Conservation (phyloP, 805 yeast genomes). For the Alloascoidea africana region DNA sequence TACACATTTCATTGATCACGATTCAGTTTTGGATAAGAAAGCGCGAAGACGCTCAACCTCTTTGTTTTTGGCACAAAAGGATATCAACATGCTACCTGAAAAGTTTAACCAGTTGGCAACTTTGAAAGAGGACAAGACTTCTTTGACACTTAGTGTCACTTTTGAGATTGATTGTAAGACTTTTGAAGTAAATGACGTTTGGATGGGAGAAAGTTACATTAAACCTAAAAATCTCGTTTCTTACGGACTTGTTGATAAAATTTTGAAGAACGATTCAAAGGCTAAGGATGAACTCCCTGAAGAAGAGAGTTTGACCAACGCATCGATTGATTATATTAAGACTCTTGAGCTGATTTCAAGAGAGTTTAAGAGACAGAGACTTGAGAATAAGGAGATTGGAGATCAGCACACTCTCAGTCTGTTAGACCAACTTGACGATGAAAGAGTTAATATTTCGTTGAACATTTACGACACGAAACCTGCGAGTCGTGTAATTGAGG, state of each 20-base stretch:
- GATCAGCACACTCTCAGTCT: conserved; percentile 33
- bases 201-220: conserved; percentile 56
- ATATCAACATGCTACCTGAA: conserved; percentile 44
- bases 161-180: conserved; percentile 54
- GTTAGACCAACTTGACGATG: conserved; percentile 65
- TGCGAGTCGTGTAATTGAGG: conserved; percentile 44
- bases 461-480: conserved; percentile 47
- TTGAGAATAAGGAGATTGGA: conserved; percentile 28
- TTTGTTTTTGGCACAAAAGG: conserved; percentile 55
- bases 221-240: conserved; percentile 41
- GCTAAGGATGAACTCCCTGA: neutral
- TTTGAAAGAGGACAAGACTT: conserved; percentile 37
- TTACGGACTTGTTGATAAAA: conserved; percentile 38
- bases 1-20: conserved; percentile 44
- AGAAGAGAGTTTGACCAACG: conserved; percentile 17
- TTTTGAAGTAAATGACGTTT: conserved; percentile 52
- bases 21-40: conserved; percentile 56
- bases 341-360: conserved; percentile 39
- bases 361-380: conserved; percentile 39
- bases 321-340: conserved; percentile 23
- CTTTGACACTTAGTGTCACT: conserved; percentile 48
- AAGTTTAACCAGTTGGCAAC: conserved; percentile 39
- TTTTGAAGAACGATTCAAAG: conserved; percentile 19
- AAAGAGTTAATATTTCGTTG: conserved; percentile 46
- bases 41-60: conserved; percentile 69